Conservation (phyloP, 2,329 filamentous ascomycete genomes). For the Sporothrix pallida region DNA sequence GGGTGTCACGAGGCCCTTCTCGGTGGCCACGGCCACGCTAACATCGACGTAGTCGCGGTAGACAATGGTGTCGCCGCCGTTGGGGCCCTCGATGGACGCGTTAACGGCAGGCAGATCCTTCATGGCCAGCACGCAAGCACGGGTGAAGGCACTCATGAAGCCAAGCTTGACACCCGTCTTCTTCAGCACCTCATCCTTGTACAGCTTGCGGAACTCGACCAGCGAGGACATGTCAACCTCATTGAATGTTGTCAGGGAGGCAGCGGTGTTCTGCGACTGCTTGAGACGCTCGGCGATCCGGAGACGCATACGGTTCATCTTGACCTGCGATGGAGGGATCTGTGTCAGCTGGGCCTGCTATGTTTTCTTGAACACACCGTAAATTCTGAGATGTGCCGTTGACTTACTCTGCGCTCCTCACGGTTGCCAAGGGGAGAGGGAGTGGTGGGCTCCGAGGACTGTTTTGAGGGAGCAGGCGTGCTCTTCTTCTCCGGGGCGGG, state of each 20-base stretch:
- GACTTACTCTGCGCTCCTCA: conserved; percentile 82
- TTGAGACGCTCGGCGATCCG: conserved; percentile 97
- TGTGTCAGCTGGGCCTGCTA: not conserved
- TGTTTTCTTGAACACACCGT: not conserved
- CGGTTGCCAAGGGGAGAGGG: conserved; percentile 67
- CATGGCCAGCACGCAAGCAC: conserved; percentile 89
- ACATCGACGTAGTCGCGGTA: conserved; percentile 99
- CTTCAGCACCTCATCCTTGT: conserved; percentile 96
- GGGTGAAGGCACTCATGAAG: conserved; percentile 99
- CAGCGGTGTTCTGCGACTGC: conserved; percentile 98
- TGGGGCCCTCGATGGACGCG: conserved; percentile 93
- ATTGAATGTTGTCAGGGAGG: conserved; percentile 97
- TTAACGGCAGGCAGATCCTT: conserved; percentile 94
- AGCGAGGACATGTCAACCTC: conserved; percentile 98
- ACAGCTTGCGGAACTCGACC: conserved; percentile 95
- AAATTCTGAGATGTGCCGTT: no score
- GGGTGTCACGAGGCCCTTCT: conserved; percentile 95
- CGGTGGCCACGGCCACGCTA: conserved; percentile 93
- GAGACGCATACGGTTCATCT: conserved; percentile 99
- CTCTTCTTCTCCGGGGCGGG: conserved; percentile 44
- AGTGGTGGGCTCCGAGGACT: conserved; percentile 46
- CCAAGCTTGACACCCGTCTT: conserved; percentile 96
- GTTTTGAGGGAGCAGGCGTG: conserved; percentile 40
- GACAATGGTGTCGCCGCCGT: conserved; percentile 95
- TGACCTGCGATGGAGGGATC: conserved; percentile 67